These are phyloP conservation scores for Diaporthe velutina DNA, from an alignment of 2,329 filamentous ascomycete species.

Conservation along the genomic window DNA sequence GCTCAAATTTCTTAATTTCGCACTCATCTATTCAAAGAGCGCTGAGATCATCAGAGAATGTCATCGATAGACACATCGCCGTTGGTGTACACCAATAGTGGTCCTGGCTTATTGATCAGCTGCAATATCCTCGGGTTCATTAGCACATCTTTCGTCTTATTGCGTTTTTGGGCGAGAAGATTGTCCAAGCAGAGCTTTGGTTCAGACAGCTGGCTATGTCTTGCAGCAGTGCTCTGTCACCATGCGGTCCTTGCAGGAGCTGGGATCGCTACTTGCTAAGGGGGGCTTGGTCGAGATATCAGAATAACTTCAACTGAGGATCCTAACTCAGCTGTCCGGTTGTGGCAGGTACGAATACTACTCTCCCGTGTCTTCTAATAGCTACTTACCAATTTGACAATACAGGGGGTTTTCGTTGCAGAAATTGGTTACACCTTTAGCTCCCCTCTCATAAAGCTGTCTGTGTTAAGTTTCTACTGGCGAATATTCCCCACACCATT, in stretches of 20 bases:
- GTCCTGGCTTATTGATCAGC: background rate
- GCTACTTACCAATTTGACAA: background rate
- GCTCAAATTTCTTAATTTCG: too few species aligned
- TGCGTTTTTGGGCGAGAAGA: background rate
- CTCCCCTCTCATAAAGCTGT: background rate
- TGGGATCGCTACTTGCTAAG: background rate
- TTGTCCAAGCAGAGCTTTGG: background rate
- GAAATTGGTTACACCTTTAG: background rate
- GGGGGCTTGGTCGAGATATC: background rate
- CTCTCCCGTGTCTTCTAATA: too few species aligned
- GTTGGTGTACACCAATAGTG: background rate
- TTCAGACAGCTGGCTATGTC: background rate
- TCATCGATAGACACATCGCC: background rate
- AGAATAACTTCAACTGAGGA: background rate
- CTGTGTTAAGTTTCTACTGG: slow-evolving; percentile 4
- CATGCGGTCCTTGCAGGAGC: background rate
- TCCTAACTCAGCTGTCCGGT: background rate
- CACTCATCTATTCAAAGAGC: too few species aligned
- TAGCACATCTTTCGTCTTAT: background rate
- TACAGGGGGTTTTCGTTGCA: background rate
- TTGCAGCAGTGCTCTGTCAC: background rate
- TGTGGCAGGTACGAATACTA: background rate
- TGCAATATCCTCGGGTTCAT: background rate
- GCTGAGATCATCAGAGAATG: too few species aligned
- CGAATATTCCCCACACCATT: background rate